Conservation (phyloP, 768 basidiomycete genomes). For the Lactifluus pinguis region DNA sequence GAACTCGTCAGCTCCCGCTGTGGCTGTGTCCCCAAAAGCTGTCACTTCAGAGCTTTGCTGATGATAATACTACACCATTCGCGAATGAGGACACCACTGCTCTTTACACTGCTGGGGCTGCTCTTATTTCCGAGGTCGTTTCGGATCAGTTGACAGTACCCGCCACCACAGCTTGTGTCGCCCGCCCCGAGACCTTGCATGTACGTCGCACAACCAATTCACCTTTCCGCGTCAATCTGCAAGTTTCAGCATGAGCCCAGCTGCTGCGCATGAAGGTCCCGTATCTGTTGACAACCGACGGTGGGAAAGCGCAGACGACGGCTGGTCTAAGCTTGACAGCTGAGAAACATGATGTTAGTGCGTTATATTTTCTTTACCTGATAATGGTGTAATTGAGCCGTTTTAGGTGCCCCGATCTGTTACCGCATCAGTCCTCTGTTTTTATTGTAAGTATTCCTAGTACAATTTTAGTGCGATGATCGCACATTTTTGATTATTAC, state of each 20-base stretch:
- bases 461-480: too few species aligned
- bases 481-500: too few species aligned
- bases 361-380: too few species aligned
- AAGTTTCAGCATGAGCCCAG: neutral
- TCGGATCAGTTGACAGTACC: neutral
- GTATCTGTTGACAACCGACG: slow-evolving; percentile 2
- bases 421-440: too few species aligned
- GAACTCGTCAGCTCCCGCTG: neutral
- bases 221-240: slow-evolving; percentile 4
- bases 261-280: neutral
- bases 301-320: slow-evolving; percentile 3
- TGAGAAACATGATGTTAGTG: too few species aligned
- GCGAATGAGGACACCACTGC: neutral
- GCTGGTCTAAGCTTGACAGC: slow-evolving; percentile 3
- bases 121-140: neutral
- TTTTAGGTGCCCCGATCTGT: too few species aligned
- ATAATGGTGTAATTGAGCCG: too few species aligned
- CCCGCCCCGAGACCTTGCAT: neutral
- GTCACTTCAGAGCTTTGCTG: neutral
- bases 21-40: neutral
- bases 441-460: too few species aligned
- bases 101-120: neutral
- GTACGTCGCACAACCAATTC: slow-evolving; percentile 6
- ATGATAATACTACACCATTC: too few species aligned
- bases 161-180: neutral